Base-by-base conservation (phyloP, 345 rosid species). In the Mercurialis annua region DNA sequence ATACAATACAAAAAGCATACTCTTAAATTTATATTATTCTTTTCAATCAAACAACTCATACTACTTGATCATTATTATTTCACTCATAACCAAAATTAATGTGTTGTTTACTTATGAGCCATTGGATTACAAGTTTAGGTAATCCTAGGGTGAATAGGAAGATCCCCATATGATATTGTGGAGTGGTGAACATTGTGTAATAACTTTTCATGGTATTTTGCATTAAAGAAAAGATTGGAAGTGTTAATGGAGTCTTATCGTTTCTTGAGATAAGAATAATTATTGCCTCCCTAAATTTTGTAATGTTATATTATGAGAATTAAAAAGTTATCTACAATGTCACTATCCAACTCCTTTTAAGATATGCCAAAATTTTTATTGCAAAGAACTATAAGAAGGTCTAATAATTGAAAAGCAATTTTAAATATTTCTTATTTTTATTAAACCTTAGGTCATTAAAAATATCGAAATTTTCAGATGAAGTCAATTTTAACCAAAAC, bases 331-430 rank as follows among this genome's bases (percentile, higher is more conserved):
- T 33, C n/a, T 46, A 20, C 55, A 62, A 42, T 34, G 76, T 73
- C 72, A 61, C 64, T 43, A 67, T 61, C 62, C 42, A 51, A 18
- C 38, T 34, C 47, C 23, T 67, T 73, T 46, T 31, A 42, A 18
- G 57, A 33, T 36, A 36, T 34, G 68, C 27, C 53, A 52, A 34
- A 6, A 40, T 27, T 54, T n/a, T n/a, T n/a, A n/a, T n/a, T n/a
- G n/a, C n/a, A n/a, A n/a, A n/a, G n/a, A n/a, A n/a, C n/a, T n/a
- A n/a, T n/a, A n/a, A n/a, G n/a, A n/a, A n/a, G n/a, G n/a, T n/a
- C n/a, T n/a, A n/a, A n/a, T n/a, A n/a, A n/a, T n/a, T n/a, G n/a
- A n/a, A n/a, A n/a, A n/a, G n/a, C n/a, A n/a, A n/a, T n/a, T n/a
- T n/a, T n/a, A n/a, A n/a, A n/a, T n/a, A n/a, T 21, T 0, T 24